phyloP scores from a whole-genome alignment of 371 early-diverging fungal genomes.

The Sporodiniella umbellata region DNA sequence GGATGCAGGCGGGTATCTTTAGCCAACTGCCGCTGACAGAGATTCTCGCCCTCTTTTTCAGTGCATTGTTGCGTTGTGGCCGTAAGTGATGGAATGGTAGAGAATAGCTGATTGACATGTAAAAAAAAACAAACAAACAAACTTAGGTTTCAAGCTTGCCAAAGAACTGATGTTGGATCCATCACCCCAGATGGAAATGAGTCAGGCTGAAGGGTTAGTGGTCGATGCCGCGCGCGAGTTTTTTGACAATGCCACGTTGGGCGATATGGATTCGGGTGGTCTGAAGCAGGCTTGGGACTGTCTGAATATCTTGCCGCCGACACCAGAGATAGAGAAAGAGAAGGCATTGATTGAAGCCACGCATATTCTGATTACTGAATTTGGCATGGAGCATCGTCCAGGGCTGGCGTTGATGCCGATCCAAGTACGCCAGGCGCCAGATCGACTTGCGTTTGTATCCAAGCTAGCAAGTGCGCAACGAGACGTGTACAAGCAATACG shows the following conservation, averaged over 20 bases:
- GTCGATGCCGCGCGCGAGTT: conserved; percentile 73
- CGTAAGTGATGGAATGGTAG: conserved; percentile 45
- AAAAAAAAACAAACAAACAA: too few species aligned
- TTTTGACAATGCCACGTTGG: conserved; percentile 73
- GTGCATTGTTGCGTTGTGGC: conserved; percentile 64
- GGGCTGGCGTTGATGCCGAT: conserved; percentile 67
- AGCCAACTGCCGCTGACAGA: conserved; percentile 50
- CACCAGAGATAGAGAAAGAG: conserved; percentile 60
- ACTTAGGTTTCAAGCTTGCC: conserved; percentile 61
- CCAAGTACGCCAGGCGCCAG: conserved; percentile 64
- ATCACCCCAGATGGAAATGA: conserved; percentile 48
- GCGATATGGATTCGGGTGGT: conserved; percentile 63
- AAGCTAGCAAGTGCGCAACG: conserved; percentile 52
- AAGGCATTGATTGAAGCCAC: conserved; percentile 75
- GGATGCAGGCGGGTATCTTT: conserved; percentile 57
- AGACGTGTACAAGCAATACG: conserved; percentile 49
- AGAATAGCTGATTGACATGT: too few species aligned
- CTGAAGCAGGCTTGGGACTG: conserved; percentile 78
- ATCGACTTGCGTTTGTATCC: conserved; percentile 65
- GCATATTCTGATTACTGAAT: conserved; percentile 56
- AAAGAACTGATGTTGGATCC: conserved; percentile 59
- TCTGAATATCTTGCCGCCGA: conserved; percentile 61
- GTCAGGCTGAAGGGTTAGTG: conserved; percentile 59
- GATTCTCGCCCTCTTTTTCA: conserved; percentile 66
- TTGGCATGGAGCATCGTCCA: conserved; percentile 51